Percentiles rank a stretch among this genome's conserved stretches.
phyloP scores from a whole-genome alignment of 345 rosid species.

The Conringia planisiliqua region DNA sequence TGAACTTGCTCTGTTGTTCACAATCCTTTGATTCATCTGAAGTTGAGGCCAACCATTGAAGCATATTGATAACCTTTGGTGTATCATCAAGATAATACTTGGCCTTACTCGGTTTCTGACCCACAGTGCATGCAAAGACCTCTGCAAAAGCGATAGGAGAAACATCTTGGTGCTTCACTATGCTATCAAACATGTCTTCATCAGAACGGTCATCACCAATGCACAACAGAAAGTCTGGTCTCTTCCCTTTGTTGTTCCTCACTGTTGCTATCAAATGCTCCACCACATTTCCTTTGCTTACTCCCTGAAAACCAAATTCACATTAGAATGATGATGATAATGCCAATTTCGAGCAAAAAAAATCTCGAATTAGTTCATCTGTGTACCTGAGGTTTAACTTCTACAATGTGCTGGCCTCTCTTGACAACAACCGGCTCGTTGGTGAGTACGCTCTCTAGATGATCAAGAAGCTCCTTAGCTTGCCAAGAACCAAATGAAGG shows the following conservation, averaged over 20 bases:
- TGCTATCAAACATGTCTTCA: conserved; percentile 85
- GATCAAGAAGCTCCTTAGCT: conserved; percentile 85
- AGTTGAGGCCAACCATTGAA: conserved; percentile 47
- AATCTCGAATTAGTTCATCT: not conserved
- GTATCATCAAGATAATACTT: conserved; percentile 75
- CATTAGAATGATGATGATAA: not conserved
- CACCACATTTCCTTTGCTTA: conserved; percentile 71
- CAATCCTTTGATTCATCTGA: conserved; percentile 23
- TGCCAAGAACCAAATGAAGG: conserved; percentile 66
- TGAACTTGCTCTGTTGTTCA: conserved; percentile 19
- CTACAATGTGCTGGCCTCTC: conserved; percentile 76
- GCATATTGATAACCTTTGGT: conserved; percentile 53
- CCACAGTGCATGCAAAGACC: conserved; percentile 76
- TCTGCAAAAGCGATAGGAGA: conserved; percentile 41
- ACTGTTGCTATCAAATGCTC: conserved; percentile 57
- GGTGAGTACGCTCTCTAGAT: conserved; percentile 75
- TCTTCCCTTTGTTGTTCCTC: conserved; percentile 40
- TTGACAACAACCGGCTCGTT: conserved; percentile 87
- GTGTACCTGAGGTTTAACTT: conserved; percentile 91
- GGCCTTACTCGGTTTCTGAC: conserved; percentile 91
- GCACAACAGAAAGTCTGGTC: conserved; percentile 71
- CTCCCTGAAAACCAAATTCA: conserved; percentile 44
- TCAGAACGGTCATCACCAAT: conserved; percentile 83
- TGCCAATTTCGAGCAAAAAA: not conserved
- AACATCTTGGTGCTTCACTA: conserved; percentile 41